Conservation (phyloP, 116 monocot genomes). For the Iris pallida region DNA sequence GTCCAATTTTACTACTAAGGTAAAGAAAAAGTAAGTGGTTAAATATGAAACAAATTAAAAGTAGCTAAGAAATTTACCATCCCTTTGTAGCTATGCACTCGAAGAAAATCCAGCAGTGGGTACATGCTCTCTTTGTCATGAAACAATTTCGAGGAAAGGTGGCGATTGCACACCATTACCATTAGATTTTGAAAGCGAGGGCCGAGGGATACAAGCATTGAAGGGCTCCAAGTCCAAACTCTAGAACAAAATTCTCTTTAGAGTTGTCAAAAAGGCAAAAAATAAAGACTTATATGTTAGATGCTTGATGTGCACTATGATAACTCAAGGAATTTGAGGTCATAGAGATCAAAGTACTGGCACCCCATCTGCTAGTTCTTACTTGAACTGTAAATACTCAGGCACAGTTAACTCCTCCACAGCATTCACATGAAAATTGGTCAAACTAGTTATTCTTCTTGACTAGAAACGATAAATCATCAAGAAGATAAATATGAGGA, state of each 20-base stretch:
- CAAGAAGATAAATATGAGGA: no score
- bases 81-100: conserved; percentile 46
- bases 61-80: conserved; percentile 17
- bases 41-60: no score
- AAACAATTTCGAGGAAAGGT: conserved; percentile 49
- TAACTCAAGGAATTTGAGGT: not conserved
- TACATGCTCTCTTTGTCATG: conserved; percentile 49
- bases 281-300: not conserved
- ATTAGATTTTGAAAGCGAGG: conserved; percentile 45
- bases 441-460: no score
- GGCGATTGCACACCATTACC: conserved; percentile 48
- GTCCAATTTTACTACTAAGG: no score
- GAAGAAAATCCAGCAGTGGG: conserved; percentile 46
- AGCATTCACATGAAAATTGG: no score
- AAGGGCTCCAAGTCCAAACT: conserved; percentile 49
- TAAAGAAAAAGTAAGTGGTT: no score
- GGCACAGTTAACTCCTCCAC: conserved; percentile 33
- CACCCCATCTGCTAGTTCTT: conserved; percentile 30
- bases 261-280: conserved; percentile 16
- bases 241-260: conserved; percentile 35
- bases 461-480: no score
- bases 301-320: not conserved
- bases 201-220: conserved; percentile 49
- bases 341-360: not conserved
- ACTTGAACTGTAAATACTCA: conserved; percentile 38